These are phyloP conservation scores for Hibiscus syriacus DNA, from an alignment of 345 rosid genomes.

Conservation along the genomic window DNA sequence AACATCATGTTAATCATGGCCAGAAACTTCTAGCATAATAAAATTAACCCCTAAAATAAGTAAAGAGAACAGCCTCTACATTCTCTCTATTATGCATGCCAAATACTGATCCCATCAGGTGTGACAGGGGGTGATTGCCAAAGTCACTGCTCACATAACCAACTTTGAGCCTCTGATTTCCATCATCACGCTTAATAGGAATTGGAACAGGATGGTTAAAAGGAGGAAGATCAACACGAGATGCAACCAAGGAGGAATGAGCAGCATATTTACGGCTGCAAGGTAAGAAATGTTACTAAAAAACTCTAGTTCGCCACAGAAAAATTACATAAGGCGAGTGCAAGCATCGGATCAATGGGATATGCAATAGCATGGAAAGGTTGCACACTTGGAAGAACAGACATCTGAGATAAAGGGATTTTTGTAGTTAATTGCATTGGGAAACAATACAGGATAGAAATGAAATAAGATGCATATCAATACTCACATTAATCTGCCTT, in stretches of 20 bases:
- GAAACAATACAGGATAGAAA: background rate
- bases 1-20: slow-evolving; percentile 6
- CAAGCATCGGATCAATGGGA: slow-evolving; percentile 91
- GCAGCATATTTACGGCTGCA: slow-evolving; percentile 93
- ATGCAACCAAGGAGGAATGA: slow-evolving; percentile 80
- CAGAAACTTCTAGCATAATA: background rate
- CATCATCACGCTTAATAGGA: slow-evolving; percentile 55
- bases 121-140: slow-evolving; percentile 96
- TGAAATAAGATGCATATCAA: slow-evolving; percentile 19
- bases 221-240: slow-evolving; percentile 73
- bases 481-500: slow-evolving; percentile 75
- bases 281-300: slow-evolving; percentile 5
- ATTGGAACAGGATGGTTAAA: slow-evolving; percentile 60
- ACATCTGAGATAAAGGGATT: slow-evolving; percentile 45
- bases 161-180: slow-evolving; percentile 66
- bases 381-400: slow-evolving; percentile 94
- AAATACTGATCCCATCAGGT: slow-evolving; percentile 98
- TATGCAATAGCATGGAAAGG: slow-evolving; percentile 99
- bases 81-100: slow-evolving; percentile 92
- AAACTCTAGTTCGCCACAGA: background rate
- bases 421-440: background rate
- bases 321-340: slow-evolving; percentile 41
- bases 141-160: slow-evolving; percentile 99
- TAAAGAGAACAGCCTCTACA: slow-evolving; percentile 60
- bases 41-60: background rate